Base-by-base conservation (phyloP, 2,329 filamentous ascomycete species). In the Calonectria pseudoreteaudii region DNA sequence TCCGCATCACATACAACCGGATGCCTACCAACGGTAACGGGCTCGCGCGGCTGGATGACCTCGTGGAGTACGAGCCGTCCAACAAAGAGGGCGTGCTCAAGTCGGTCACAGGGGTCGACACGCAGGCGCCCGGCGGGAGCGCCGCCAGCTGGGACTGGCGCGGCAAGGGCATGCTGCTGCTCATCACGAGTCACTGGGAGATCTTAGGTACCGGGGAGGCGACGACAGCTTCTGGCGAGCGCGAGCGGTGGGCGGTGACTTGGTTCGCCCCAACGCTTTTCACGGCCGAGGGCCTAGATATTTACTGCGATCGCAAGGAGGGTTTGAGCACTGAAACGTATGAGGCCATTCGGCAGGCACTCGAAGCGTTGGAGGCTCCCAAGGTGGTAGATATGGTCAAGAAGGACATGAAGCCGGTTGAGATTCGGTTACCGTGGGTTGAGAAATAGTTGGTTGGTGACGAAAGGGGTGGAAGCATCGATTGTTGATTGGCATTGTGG, bases 251-350 rank as follows among this genome's bases (percentile, higher is more conserved):
- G 94, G 91, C 91, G 1, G 94, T 98, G 18, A 97, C 94, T 6
- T 96, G 93, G 88, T 98, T 98, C 83, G 92, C 93, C 75, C 93
- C 94, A 80, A 97, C 94, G 30, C 78, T 96, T 56, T 97, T 98
- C 79, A 97, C 95, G 9, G 93, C 93, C 75, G 94, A 95, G 71
- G 95, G 95, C 0, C 80, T 98, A 36, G 95, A 98, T 84, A 84
- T 97, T 13, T 97, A 96, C 83, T 92, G 91, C 58, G 88, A 93
- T 78, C 87, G 89, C 20, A 88, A 85, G 66, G 89, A 88, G 75
- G 93, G 94, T 0, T 76, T 95, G 75, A 89, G 87, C 69, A 85
- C 89, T 71, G 88, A 86, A 81, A 90, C 91, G 68, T 87, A 92
- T 49, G 85, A 84, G 65, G 86, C 82, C 31, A 90, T 96, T 74